Evolutionary conservation across 1,139 yeast species (phyloP).

Genomic region (Protomyces inundatus): DNA sequence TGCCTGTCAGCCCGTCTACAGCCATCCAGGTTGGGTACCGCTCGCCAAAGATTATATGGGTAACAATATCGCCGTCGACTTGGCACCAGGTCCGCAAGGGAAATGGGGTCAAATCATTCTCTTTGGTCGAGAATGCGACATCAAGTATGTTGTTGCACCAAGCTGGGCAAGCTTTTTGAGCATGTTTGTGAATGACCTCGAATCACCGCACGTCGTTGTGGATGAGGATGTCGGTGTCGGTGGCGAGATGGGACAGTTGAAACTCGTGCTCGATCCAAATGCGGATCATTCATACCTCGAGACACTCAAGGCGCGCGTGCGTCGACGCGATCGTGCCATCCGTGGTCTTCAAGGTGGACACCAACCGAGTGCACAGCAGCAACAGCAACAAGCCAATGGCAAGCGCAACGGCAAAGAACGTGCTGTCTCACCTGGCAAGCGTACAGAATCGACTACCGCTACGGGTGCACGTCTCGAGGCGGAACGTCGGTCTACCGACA

Average conservation of each 20-base stretch:
- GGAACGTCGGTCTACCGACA: neutral
- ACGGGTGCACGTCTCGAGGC: neutral
- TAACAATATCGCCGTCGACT: slow-evolving; percentile 81
- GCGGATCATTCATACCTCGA: slow-evolving; percentile 12
- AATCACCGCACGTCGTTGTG: slow-evolving; percentile 66
- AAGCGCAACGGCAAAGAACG: slow-evolving; percentile 9
- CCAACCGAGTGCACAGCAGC: neutral
- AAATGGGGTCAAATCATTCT: slow-evolving; percentile 76
- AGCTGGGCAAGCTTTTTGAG: slow-evolving; percentile 82
- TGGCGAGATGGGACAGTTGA: slow-evolving; percentile 20
- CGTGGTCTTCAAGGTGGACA: slow-evolving; percentile 6
- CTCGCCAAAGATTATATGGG: slow-evolving; percentile 82
- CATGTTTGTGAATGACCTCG: slow-evolving; percentile 76
- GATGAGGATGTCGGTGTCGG: slow-evolving; percentile 44
- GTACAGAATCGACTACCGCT: neutral
- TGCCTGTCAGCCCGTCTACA: slow-evolving; percentile 63
- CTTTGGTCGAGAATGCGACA: slow-evolving; percentile 86
- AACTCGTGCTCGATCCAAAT: slow-evolving; percentile 9
- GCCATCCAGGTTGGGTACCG: slow-evolving; percentile 89
- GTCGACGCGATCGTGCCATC: slow-evolving; percentile 21
- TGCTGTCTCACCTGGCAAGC: slow-evolving; percentile 12
- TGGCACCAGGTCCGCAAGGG: slow-evolving; percentile 76
- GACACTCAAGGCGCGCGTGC: slow-evolving; percentile 16
- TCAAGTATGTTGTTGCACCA: slow-evolving; percentile 69
- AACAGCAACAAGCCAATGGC: neutral